Base-by-base conservation (phyloP, 1,139 yeast species). In the Protomyces gravidus region DNA sequence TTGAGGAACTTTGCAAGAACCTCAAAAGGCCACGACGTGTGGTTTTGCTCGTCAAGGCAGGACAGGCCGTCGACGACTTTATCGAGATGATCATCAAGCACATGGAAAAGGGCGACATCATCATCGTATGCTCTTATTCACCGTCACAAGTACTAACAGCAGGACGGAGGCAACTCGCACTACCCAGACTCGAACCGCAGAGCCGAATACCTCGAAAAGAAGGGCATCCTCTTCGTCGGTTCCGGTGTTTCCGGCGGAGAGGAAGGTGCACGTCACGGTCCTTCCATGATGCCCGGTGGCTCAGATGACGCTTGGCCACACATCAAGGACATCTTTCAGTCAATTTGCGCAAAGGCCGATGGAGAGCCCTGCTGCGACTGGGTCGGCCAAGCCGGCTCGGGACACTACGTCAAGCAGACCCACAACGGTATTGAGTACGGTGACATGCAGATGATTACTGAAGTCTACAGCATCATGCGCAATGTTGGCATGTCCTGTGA, bases 191-290 rank as follows among this genome's bases (percentile, higher is more conserved):
- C 97, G 63, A 89, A 89, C 86, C 89, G 98, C 79, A 89, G 98
- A 78, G 89, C 77, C 80, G 94, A 81, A 62, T 95, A 89, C 72
- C 83, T 92, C 75, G 84, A 87, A 76, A 77, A 76, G 65, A 84
- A 90, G 81, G 97, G 96, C 55, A 84, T 90, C 72, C 79, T 84
- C 67, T 92, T 89, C 70, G 98, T 92, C 67, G 98, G 98, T 71
- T 89, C 96, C 65, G 98, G 98, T 86, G 98, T 92, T 66, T 92
- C 97, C 69, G 98, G 98, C 78, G 98, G 98, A 80, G 98, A 92
- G 79, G 98, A 92, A 76, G 98, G 98, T 82, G 98, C 98, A 70
- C 89, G 98, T 80, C 82, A 87, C 76, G 98, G 98, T 73, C 98
- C 98, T 65, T 90, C 97, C 66, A 82, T 92, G 77, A 92, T 92